Conservation (phyloP, 768 basidiomycete species). For the Agaricus subrufescens region DNA sequence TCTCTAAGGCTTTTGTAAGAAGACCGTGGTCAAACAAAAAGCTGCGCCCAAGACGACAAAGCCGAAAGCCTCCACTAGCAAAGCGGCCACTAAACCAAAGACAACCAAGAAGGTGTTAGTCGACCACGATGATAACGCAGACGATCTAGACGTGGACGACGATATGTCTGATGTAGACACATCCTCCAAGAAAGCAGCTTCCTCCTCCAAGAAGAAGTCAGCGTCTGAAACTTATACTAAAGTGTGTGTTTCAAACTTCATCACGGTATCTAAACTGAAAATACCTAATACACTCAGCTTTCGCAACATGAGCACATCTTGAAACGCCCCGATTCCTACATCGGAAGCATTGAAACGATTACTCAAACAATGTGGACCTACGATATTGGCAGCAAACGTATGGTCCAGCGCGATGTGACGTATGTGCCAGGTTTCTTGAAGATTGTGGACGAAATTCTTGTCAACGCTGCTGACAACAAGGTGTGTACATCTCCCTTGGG, state of each 20-base stretch:
- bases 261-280: neutral
- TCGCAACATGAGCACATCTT: conserved; percentile 94
- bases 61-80: neutral
- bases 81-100: conserved; percentile 1
- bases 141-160: conserved; percentile 36
- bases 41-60: conserved; percentile 19
- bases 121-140: conserved; percentile 61
- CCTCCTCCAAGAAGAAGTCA: conserved; percentile 64
- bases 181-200: neutral
- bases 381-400: conserved; percentile 77
- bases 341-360: conserved; percentile 90
- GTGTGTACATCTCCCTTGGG: conserved; percentile 34
- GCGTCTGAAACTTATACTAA: conserved; percentile 90
- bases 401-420: conserved; percentile 77
- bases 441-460: conserved; percentile 98
- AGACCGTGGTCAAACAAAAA: conserved; percentile 29
- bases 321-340: conserved; percentile 91
- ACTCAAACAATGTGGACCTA: conserved; percentile 93
- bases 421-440: conserved; percentile 99
- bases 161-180: neutral
- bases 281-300: conserved; percentile 45
- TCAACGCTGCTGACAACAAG: conserved; percentile 99
- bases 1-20: conserved; percentile 18
- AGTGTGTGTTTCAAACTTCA: conserved; percentile 36
- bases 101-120: conserved; percentile 27